A percentile compares a stretch with the other conserved stretches of the same genome.
These are phyloP conservation scores for Emericellopsis cladophorae DNA, from an alignment of 2,329 filamentous ascomycete genomes.

Conservation along the genomic window DNA sequence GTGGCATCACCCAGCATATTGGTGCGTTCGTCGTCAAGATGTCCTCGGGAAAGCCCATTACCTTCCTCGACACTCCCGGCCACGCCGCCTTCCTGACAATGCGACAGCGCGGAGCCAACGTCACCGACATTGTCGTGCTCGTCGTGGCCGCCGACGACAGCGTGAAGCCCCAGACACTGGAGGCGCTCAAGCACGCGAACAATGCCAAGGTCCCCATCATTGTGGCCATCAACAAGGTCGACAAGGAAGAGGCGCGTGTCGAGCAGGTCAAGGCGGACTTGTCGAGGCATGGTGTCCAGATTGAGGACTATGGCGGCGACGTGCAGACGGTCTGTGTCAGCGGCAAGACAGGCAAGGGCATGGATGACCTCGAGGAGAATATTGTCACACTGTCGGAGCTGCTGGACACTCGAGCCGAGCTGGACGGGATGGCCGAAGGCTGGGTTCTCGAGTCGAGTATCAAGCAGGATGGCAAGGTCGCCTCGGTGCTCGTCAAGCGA, in stretches of 20 bases:
- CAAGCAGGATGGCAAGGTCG: constrained; percentile 71
- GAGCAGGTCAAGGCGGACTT: constrained; percentile 85
- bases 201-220: constrained; percentile 85
- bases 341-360: constrained; percentile 86
- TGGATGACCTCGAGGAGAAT: constrained; percentile 84
- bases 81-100: constrained; percentile 94
- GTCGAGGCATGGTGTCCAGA: constrained; percentile 68
- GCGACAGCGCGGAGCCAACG: constrained; percentile 87
- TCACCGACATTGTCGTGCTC: constrained; percentile 92
- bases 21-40: constrained; percentile 90
- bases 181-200: constrained; percentile 89
- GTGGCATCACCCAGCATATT: constrained; percentile 96
- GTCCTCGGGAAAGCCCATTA: constrained; percentile 78
- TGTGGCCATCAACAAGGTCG: constrained; percentile 94
- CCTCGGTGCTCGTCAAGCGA: constrained; percentile 77
- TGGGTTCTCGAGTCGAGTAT: constrained; percentile 90
- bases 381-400: constrained; percentile 79
- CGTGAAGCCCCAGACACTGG: constrained; percentile 92
- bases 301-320: constrained; percentile 92
- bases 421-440: constrained; percentile 68
- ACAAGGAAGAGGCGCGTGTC: constrained; percentile 71
- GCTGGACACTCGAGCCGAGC: constrained; percentile 76
- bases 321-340: constrained; percentile 85
- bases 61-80: constrained; percentile 92
- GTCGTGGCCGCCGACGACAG: constrained; percentile 96